Evolutionary conservation across 2,329 filamentous ascomycete genomes (phyloP).

Genomic region (Fusarium transvaalense): DNA sequence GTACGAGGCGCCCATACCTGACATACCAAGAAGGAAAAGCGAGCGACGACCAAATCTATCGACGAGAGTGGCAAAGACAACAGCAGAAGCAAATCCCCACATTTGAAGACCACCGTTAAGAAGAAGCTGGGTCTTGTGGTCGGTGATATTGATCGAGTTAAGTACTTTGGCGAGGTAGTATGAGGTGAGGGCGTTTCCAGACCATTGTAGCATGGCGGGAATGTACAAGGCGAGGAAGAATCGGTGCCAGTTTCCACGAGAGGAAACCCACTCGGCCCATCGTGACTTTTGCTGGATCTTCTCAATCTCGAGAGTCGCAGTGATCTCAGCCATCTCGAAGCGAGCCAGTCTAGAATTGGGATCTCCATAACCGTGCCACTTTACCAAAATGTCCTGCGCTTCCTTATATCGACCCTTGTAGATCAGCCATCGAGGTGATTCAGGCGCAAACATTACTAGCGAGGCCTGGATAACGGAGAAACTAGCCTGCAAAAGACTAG

Average conservation of each 20-base stretch:
- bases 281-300: conserved; percentile 44
- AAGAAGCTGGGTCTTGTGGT: conserved; percentile 48
- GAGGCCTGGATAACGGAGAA: conserved; percentile 45
- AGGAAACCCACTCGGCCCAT: conserved; percentile 38
- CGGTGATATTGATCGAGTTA: conserved; percentile 55
- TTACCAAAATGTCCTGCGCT: conserved; percentile 35
- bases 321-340: conserved; percentile 44
- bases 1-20: conserved; percentile 54
- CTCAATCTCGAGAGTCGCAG: conserved; percentile 42
- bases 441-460: conserved; percentile 31
- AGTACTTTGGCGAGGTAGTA: conserved; percentile 58
- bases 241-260: conserved; percentile 50
- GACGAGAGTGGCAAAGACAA: conserved; percentile 53
- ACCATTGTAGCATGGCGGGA: conserved; percentile 50
- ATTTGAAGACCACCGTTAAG: conserved; percentile 50
- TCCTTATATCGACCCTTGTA: conserved; percentile 47
- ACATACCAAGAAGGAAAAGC: conserved; percentile 54
- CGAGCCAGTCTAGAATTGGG: conserved; percentile 21
- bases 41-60: conserved; percentile 57
- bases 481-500: conserved; percentile 59
- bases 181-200: conserved; percentile 50
- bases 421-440: conserved; percentile 45
- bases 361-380: conserved; percentile 43
- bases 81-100: conserved; percentile 55
- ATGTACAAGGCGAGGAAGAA: conserved; percentile 50